Percentiles rank a stretch among this genome's conserved stretches.
Conservation (phyloP, 129 eudicot genomes). For the Helianthus tuberosus region DNA sequence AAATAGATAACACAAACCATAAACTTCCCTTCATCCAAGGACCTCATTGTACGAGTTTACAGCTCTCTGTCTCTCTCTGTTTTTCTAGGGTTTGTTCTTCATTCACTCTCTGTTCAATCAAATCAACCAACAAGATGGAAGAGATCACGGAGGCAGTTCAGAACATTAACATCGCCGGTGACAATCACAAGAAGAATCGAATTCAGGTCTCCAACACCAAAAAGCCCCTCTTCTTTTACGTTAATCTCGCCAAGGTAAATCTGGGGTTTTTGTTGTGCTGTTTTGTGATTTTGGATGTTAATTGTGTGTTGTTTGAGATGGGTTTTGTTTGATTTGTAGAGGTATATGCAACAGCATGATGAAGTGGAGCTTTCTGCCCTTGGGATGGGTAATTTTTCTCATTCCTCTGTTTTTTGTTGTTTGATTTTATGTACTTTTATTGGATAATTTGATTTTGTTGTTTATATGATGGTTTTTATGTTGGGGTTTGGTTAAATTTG, state of each 20-base stretch:
- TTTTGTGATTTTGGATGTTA: neutral
- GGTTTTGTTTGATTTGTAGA: constrained; percentile 38
- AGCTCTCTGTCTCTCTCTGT: constrained; percentile 8
- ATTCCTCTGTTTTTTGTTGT: constrained; percentile 5
- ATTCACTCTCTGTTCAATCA: constrained; percentile 3
- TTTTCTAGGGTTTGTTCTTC: constrained; percentile 26
- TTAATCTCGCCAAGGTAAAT: constrained; percentile 70
- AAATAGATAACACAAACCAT: constrained; percentile 8
- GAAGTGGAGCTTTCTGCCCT: constrained; percentile 84
- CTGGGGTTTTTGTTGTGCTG: neutral
- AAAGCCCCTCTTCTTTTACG: constrained; percentile 76
- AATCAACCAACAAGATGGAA: constrained; percentile 46
- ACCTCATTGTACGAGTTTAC: constrained; percentile 29
- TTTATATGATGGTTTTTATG: neutral
- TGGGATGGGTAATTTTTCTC: constrained; percentile 55
- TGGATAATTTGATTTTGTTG: neutral
- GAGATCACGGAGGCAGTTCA: constrained; percentile 47
- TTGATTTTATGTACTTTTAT: neutral
- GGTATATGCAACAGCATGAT: constrained; percentile 72
- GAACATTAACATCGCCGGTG: constrained; percentile 30
- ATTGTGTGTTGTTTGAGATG: neutral
- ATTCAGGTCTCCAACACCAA: constrained; percentile 87
- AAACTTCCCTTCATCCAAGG: constrained; percentile 31
- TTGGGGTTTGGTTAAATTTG: too few species aligned
- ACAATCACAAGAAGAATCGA: constrained; percentile 54